Conservation (phyloP, 2,329 filamentous ascomycete genomes). For the Cordyceps sp. region DNA sequence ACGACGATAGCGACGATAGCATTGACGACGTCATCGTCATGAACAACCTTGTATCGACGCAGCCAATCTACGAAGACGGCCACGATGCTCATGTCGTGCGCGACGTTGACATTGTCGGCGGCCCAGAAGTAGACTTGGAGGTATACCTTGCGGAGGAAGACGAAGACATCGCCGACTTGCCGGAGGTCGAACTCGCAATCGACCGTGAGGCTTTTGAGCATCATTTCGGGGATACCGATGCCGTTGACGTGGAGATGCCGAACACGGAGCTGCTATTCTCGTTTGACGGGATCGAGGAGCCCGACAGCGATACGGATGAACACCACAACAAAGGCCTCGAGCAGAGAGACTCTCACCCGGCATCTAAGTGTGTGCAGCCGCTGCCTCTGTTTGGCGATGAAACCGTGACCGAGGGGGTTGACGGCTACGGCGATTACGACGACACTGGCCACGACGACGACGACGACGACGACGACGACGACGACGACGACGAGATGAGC, state of each 20-base stretch:
- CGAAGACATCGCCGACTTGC: constrained; percentile 8
- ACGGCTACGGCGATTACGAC: no score
- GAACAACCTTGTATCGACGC: constrained; percentile 7
- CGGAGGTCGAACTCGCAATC: constrained; percentile 13
- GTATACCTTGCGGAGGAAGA: constrained; percentile 12
- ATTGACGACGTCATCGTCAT: constrained; percentile 5
- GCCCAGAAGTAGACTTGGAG: constrained; percentile 11
- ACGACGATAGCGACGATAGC: constrained; percentile 1
- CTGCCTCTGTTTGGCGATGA: no score
- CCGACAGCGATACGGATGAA: not conserved
- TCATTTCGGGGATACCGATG: constrained; percentile 7
- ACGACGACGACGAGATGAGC: no score
- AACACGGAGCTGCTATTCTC: constrained; percentile 4
- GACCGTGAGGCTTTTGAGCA: constrained; percentile 11
- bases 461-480: no score
- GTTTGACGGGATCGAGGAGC: not conserved
- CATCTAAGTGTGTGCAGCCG: no score
- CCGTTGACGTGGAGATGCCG: constrained; percentile 12
- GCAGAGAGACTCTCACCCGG: no score
- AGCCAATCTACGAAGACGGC: constrained; percentile 6
- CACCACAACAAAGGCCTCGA: not conserved
- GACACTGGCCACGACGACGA: no score
- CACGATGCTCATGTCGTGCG: constrained; percentile 11
- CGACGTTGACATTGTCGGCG: constrained; percentile 9
- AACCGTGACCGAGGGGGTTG: no score